A percentile compares a stretch with the other conserved stretches of the same genome.
Conservation (phyloP, 768 basidiomycete genomes). For the Auriscalpium microsporum region DNA sequence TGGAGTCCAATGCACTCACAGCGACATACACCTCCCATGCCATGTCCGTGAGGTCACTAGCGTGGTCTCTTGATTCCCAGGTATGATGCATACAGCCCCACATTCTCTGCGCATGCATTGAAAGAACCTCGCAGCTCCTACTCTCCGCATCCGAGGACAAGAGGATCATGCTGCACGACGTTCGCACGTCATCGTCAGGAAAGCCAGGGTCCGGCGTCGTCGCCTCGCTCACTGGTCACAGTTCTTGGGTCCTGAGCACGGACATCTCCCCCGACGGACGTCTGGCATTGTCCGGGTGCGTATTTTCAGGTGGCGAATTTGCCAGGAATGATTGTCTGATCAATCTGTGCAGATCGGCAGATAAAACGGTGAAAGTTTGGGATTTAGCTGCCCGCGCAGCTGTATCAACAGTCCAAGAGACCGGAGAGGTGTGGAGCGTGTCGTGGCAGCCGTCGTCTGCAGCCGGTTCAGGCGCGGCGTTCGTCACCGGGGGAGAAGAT, state of each 20-base stretch:
- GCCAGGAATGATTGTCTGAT: neutral
- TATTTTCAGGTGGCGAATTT: constrained; percentile 5
- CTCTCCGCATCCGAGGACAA: constrained; percentile 91
- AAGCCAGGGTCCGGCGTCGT: constrained; percentile 67
- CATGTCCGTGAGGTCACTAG: constrained; percentile 77
- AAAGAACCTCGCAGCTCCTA: constrained; percentile 46
- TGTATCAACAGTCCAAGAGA: constrained; percentile 71
- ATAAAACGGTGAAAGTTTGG: constrained; percentile 84
- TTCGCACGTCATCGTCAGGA: constrained; percentile 55
- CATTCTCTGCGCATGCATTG: neutral
- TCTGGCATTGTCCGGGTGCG: constrained; percentile 74
- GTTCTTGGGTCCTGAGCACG: constrained; percentile 83
- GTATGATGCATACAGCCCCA: constrained; percentile 30
- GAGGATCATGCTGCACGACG: constrained; percentile 83
- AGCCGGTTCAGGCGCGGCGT: constrained; percentile 50
- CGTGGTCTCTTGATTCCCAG: constrained; percentile 86
- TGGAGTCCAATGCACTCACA: constrained; percentile 55
- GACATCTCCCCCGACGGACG: constrained; percentile 78
- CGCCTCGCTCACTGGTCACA: constrained; percentile 79
- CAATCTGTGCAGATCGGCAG: constrained; percentile 52
- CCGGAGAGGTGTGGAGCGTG: constrained; percentile 78
- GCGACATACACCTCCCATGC: constrained; percentile 82
- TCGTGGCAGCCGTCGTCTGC: constrained; percentile 67
- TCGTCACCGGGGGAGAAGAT: constrained; percentile 70
- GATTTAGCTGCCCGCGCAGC: constrained; percentile 66